Evolutionary conservation across 2,329 filamentous ascomycete species (phyloP).

Genomic region (Lasiodiplodia sp.): DNA sequence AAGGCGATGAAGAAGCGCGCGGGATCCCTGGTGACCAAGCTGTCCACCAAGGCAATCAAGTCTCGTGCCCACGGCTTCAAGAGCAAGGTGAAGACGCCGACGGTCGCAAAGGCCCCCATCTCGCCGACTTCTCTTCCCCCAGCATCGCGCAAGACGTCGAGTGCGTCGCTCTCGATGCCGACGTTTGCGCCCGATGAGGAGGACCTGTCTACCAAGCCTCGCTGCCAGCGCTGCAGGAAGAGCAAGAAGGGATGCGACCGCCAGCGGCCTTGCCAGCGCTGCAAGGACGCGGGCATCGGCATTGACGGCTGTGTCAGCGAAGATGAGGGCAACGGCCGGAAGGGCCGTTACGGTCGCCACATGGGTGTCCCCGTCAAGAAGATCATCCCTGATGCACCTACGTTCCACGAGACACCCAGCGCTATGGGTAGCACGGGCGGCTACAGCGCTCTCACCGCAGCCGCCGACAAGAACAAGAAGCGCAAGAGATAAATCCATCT

Average conservation of each 20-base stretch:
- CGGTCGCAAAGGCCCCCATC: conserved; percentile 54
- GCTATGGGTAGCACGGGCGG: conserved; percentile 33
- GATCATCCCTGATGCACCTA: conserved; percentile 48
- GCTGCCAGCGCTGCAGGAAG: conserved; percentile 97
- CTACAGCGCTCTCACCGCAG: conserved; percentile 38
- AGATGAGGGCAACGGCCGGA: conserved; percentile 96
- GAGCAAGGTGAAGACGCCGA: conserved; percentile 56
- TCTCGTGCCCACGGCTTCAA: conserved; percentile 57
- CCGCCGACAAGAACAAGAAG: conserved; percentile 70
- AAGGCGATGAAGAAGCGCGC: conserved; percentile 51
- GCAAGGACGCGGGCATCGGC: conserved; percentile 93
- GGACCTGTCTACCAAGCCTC: conserved; percentile 91
- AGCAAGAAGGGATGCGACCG: conserved; percentile 99
- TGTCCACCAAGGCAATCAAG: conserved; percentile 49
- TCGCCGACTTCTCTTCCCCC: conserved; percentile 70
- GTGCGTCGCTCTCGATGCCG: conserved; percentile 72
- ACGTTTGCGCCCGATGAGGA: conserved; percentile 76
- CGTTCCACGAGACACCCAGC: conserved; percentile 41
- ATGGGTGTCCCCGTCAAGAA: conserved; percentile 74
- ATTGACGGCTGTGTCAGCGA: conserved; percentile 96
- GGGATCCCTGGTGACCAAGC: conserved; percentile 45
- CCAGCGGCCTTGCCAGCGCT: conserved; percentile 91
- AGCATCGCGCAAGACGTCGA: conserved; percentile 75
- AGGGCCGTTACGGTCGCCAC: conserved; percentile 82
- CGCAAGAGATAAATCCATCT: conserved; percentile 64